phyloP scores from a whole-genome alignment of 164 flowering plant species.

The Amborella trichopoda region DNA sequence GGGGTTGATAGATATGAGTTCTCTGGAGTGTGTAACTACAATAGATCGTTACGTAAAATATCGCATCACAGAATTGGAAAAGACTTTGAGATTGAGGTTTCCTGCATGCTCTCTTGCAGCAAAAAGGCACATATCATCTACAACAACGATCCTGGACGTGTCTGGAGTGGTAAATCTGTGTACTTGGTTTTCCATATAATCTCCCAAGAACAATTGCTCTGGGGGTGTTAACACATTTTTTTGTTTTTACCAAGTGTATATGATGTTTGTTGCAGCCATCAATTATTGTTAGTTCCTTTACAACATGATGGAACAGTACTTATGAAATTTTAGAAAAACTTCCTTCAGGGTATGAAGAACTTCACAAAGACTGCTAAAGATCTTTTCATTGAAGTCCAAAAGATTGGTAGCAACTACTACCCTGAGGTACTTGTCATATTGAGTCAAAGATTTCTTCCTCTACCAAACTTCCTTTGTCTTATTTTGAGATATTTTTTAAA shows the following conservation, averaged over 20 bases:
- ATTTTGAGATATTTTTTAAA: neutral
- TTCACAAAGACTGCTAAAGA: slow-evolving; percentile 70
- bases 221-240: neutral
- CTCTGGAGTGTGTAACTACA: slow-evolving; percentile 1
- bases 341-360: slow-evolving; percentile 41
- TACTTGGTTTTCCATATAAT: neutral
- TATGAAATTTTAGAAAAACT: neutral
- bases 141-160: slow-evolving; percentile 3
- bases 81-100: slow-evolving; percentile 2
- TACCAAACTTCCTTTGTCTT: neutral
- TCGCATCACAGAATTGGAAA: slow-evolving; percentile 5
- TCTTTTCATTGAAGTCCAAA: slow-evolving; percentile 63
- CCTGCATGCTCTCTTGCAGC: slow-evolving; percentile 6
- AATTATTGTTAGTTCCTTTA: neutral
- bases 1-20: slow-evolving; percentile 43
- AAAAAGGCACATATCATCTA: slow-evolving; percentile 4
- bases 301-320: neutral
- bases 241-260: neutral
- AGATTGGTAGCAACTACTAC: slow-evolving; percentile 83
- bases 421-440: slow-evolving; percentile 93
- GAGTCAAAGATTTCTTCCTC: too few species aligned
- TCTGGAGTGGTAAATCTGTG: slow-evolving; percentile 1
- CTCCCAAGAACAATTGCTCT: too few species aligned
- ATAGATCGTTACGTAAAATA: slow-evolving; percentile 8
- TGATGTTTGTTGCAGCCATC: neutral